Conservation (phyloP, 805 yeast genomes). For the Yarrowia sp. region DNA sequence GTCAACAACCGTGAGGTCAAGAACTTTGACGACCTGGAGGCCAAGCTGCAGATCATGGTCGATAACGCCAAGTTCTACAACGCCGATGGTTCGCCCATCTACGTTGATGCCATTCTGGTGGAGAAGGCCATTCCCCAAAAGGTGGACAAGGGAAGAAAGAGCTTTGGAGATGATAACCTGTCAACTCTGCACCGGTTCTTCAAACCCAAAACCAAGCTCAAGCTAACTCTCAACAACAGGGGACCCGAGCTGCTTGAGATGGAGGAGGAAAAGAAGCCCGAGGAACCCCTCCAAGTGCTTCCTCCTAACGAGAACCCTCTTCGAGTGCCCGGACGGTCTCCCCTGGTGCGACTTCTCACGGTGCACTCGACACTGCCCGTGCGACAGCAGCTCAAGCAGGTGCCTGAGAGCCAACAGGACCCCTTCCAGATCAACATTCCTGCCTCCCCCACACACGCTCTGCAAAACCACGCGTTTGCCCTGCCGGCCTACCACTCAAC, state of each 20-base stretch:
- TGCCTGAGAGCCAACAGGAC: conserved; percentile 30
- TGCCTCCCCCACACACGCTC: conserved; percentile 41
- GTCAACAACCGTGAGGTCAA: conserved; percentile 53
- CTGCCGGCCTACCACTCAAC: conserved; percentile 52
- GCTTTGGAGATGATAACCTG: conserved; percentile 26
- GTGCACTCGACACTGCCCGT: conserved; percentile 42
- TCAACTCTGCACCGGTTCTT: conserved; percentile 30
- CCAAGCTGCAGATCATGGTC: conserved; percentile 63
- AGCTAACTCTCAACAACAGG: not conserved
- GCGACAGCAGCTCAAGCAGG: conserved; percentile 36
- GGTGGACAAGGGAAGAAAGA: conserved; percentile 33
- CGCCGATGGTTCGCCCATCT: conserved; percentile 67
- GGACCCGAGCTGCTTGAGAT: not conserved
- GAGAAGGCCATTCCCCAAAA: conserved; percentile 46
- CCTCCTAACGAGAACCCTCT: conserved; percentile 31
- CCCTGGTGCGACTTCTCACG: conserved; percentile 37
- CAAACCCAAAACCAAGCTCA: conserved; percentile 27
- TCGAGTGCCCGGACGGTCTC: conserved; percentile 32
- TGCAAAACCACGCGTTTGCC: conserved; percentile 45
- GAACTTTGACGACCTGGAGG: conserved; percentile 57
- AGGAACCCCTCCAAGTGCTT: conserved; percentile 31
- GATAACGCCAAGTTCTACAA: conserved; percentile 77
- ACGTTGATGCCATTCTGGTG: conserved; percentile 66
- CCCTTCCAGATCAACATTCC: conserved; percentile 43
- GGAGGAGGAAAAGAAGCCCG: conserved; percentile 18